These are phyloP conservation scores for Sonneratia alba DNA, from an alignment of 345 rosid genomes.

Conservation along the genomic window DNA sequence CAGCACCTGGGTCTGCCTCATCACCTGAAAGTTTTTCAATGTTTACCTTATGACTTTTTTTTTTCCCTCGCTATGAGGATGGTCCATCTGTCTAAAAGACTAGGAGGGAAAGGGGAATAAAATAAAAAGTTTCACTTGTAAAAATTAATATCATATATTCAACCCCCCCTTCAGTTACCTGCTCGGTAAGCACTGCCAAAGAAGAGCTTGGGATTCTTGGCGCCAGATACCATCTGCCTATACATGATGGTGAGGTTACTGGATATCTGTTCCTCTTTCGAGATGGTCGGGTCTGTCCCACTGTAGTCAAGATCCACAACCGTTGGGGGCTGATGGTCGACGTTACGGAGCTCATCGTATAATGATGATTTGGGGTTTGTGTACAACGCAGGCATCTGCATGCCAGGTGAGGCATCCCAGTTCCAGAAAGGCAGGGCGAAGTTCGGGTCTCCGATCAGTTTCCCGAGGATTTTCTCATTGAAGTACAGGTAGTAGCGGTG, in stretches of 20 bases:
- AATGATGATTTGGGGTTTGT: slow-evolving; percentile 32
- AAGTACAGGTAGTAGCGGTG: slow-evolving; percentile 48
- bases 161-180: neutral
- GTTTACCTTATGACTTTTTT: too few relatives aligned
- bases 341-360: slow-evolving; percentile 27
- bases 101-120: too few relatives aligned
- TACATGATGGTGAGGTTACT: slow-evolving; percentile 49
- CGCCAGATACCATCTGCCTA: slow-evolving; percentile 48
- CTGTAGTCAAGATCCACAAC: slow-evolving; percentile 39
- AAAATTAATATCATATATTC: too few relatives aligned
- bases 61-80: too few relatives aligned
- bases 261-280: slow-evolving; percentile 14
- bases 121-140: too few relatives aligned
- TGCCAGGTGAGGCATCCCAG: slow-evolving; percentile 50
- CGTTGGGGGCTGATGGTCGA: slow-evolving; percentile 26
- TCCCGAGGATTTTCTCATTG: slow-evolving; percentile 42
- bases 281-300: slow-evolving; percentile 11
- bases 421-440: slow-evolving; percentile 57
- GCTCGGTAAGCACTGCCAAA: slow-evolving; percentile 42
- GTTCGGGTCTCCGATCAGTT: slow-evolving; percentile 42
- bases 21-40: slow-evolving; percentile 18
- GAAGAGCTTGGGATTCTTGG: slow-evolving; percentile 34
- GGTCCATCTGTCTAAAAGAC: too few relatives aligned
- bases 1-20: slow-evolving; percentile 39
- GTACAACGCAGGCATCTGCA: slow-evolving; percentile 40